Percentiles rank a stretch among this genome's conserved stretches.
These are phyloP conservation scores for Ilyonectria robusta DNA, from an alignment of 2,329 filamentous ascomycete species.

Conservation along the genomic window DNA sequence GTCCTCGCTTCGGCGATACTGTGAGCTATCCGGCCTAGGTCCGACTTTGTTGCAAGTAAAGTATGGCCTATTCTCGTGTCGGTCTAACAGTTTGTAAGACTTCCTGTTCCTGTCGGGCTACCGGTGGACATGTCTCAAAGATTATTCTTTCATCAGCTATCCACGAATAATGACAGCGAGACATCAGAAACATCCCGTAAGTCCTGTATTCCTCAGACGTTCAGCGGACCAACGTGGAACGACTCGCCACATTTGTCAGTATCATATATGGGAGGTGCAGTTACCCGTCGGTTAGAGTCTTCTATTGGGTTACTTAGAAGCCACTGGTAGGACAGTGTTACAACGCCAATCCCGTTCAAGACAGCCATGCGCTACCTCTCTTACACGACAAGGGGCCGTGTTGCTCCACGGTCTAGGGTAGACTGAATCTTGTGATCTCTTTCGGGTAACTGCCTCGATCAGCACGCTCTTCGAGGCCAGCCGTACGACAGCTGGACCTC, in stretches of 20 bases:
- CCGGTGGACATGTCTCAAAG: neutral
- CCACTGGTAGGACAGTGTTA: slow-evolving; percentile 12
- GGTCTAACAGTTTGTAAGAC: neutral
- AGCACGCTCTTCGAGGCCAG: neutral
- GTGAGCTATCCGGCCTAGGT: too few relatives aligned
- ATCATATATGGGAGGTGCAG: neutral
- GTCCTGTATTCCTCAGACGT: neutral
- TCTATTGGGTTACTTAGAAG: slow-evolving; percentile 12
- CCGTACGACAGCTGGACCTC: neutral
- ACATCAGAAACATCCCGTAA: neutral
- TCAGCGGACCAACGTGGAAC: neutral
- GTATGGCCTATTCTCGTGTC: neutral
- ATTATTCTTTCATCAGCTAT: neutral
- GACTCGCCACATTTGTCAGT: neutral
- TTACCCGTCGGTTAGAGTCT: neutral
- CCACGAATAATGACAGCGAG: neutral
- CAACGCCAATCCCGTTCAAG: neutral
- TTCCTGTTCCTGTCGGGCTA: neutral
- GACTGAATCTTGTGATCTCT: slow-evolving; percentile 25
- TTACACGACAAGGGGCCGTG: neutral
- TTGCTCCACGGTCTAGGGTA: slow-evolving; percentile 5
- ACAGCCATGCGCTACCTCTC: neutral
- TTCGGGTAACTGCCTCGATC: slow-evolving; percentile 22
- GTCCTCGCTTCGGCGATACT: too few relatives aligned
- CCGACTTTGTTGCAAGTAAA: neutral